phyloP scores from a whole-genome alignment of 768 basidiomycete genomes.

The Chalciporus chontae region DNA sequence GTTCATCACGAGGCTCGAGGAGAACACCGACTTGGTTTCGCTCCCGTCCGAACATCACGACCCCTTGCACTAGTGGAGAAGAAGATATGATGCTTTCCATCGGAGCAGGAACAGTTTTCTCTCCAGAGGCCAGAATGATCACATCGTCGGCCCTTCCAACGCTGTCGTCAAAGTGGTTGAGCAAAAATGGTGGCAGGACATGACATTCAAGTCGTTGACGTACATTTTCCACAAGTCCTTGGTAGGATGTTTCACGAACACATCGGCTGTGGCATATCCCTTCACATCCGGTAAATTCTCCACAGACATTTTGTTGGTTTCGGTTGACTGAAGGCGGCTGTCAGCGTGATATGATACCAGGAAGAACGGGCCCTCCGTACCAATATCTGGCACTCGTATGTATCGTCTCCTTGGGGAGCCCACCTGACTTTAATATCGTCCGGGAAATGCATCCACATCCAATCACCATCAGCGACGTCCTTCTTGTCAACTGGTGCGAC shows the following conservation, averaged over 20 bases:
- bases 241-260: constrained; percentile 43
- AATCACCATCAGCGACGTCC: constrained; percentile 23
- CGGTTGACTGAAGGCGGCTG: constrained; percentile 1
- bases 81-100: constrained; percentile 28
- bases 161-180: neutral
- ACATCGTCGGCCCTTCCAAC: constrained; percentile 35
- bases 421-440: constrained; percentile 25
- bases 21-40: constrained; percentile 33
- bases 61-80: constrained; percentile 18
- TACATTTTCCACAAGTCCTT: constrained; percentile 37
- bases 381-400: constrained; percentile 37
- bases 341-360: neutral
- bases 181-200: too few relatives aligned
- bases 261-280: constrained; percentile 42
- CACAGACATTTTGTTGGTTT: constrained; percentile 11
- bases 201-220: neutral
- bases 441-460: constrained; percentile 35
- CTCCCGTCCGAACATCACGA: constrained; percentile 34
- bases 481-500: neutral
- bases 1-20: constrained; percentile 22
- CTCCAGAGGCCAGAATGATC: constrained; percentile 26
- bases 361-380: constrained; percentile 20
- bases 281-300: constrained; percentile 37
- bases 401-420: constrained; percentile 30
- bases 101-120: constrained; percentile 24